Conservation (phyloP, 495 filamentous ascomycete species). For the Xylaria nigripes region DNA sequence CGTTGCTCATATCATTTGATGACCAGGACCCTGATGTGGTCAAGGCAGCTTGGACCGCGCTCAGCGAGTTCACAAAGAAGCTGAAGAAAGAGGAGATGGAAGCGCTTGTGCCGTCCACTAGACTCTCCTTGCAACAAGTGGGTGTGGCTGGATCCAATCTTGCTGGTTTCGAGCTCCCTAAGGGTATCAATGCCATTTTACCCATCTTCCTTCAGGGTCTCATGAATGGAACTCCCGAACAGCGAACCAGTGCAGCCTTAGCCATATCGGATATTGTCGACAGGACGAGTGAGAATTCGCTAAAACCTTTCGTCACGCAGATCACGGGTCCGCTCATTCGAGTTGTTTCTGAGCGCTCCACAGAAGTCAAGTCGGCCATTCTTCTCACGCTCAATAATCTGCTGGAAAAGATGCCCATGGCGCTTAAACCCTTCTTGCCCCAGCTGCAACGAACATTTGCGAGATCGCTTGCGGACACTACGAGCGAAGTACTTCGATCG, state of each 20-base stretch:
- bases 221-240: constrained; percentile 89
- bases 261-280: constrained; percentile 95
- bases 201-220: constrained; percentile 97
- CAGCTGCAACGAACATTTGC: constrained; percentile 96
- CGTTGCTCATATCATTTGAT: constrained; percentile 83
- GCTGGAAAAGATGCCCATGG: constrained; percentile 90
- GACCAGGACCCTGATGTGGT: constrained; percentile 78
- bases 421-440: constrained; percentile 92
- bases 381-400: constrained; percentile 89
- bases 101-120: constrained; percentile 75
- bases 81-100: constrained; percentile 99
- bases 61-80: constrained; percentile 77
- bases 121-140: constrained; percentile 75
- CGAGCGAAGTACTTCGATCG: constrained; percentile 78
- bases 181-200: constrained; percentile 93
- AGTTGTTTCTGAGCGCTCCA: constrained; percentile 90
- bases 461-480: constrained; percentile 85
- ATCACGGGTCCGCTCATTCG: constrained; percentile 96
- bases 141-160: constrained; percentile 80
- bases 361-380: constrained; percentile 93
- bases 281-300: constrained; percentile 68
- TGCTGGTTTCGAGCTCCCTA: constrained; percentile 84
- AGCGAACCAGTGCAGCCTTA: constrained; percentile 82
- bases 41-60: constrained; percentile 84
- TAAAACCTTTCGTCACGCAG: constrained; percentile 91